phyloP scores from a whole-genome alignment of 2,329 filamentous ascomycete genomes.

The Tolypocladium cylindrosporum region DNA sequence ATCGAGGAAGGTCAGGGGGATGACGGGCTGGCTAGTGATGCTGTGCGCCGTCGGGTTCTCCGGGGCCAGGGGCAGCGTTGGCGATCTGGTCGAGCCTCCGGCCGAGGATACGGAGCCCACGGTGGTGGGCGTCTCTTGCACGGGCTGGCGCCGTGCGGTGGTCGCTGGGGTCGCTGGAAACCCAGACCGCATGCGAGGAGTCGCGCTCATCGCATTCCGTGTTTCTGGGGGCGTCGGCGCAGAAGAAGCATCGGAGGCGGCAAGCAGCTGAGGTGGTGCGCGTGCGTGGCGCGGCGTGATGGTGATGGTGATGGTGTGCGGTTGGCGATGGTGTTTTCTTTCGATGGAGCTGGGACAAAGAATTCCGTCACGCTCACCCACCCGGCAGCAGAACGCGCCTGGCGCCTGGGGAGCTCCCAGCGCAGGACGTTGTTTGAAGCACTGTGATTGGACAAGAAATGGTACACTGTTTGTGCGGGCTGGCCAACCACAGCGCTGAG shows the following conservation, averaged over 20 bases:
- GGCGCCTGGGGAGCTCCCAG: not conserved
- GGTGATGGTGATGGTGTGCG: not conserved
- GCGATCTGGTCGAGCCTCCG: conserved; percentile 18
- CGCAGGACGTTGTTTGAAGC: not conserved
- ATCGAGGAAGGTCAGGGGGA: conserved; percentile 74
- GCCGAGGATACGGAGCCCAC: conserved; percentile 18
- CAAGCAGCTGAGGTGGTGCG: not conserved
- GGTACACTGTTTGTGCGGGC: not conserved
- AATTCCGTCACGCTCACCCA: not conserved
- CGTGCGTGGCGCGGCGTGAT: not conserved
- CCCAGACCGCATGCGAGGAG: conserved; percentile 72
- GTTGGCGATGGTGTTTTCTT: not conserved
- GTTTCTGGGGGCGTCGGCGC: conserved; percentile 8
- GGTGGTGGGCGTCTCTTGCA: conserved; percentile 20
- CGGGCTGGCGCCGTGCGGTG: conserved; percentile 24
- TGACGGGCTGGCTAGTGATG: conserved; percentile 48
- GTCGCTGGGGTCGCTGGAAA: conserved; percentile 65
- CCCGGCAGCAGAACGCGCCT: not conserved
- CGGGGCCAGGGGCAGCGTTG: conserved; percentile 36
- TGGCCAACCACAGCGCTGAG: not conserved
- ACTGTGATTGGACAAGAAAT: not conserved
- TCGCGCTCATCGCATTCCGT: conserved; percentile 70
- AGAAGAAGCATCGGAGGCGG: conserved; percentile 3
- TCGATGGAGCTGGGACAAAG: not conserved
- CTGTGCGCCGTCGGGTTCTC: conserved; percentile 22